Evolutionary conservation across 768 basidiomycete species (phyloP), one percentile per base, ranked within the genome.

Genomic region (Amanita subjunquillea): DNA sequence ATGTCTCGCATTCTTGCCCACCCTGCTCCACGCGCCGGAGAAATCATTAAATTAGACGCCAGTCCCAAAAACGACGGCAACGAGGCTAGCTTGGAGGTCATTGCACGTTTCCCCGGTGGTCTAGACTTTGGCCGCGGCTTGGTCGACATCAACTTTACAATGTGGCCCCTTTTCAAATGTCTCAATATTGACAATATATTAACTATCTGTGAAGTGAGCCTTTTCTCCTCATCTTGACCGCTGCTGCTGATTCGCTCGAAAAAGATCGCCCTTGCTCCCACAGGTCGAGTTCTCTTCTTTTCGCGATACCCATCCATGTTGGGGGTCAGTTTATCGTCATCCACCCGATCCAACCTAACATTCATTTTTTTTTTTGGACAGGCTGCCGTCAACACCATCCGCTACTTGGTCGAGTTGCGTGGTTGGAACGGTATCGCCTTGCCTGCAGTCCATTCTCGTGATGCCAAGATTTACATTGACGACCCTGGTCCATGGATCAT

Each of bases 401-500:
- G 85, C 65, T 94, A 94, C 63, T 78, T 97, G 46, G 89, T 94
- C 52, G 94, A 96, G 66, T 68, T 94, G 48, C 83, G 91, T 41
- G 92, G 91, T 4, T 96, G 93, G 93, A 87, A 81, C 62, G 93
- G 93, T 3, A 83, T 95, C 48, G 85, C 88, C 13, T 75, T 93
- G 40, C 72, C 84, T 34, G 77, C 89, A 1, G 87, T 91, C 32
- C 91, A 93, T 63, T 82, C 85, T 32, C 83, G 94, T 42, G 95
- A 96, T 57, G 85, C 91, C 25, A 90, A 87, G 63, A 90, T 98
- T 49, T 90, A 91, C 58, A 85, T 94, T 56, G 93, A 97, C 58
- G 93, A 98, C 65, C 91, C 94, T 40, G 94, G 94, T 32, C 95
- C 95, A 55, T 98, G 91, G 84, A 92, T 98, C 60, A 80, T 97